Evolutionary conservation across 1,284 basidiomycete species (phyloP).

Genomic region (Rhodotorula glutinis): DNA sequence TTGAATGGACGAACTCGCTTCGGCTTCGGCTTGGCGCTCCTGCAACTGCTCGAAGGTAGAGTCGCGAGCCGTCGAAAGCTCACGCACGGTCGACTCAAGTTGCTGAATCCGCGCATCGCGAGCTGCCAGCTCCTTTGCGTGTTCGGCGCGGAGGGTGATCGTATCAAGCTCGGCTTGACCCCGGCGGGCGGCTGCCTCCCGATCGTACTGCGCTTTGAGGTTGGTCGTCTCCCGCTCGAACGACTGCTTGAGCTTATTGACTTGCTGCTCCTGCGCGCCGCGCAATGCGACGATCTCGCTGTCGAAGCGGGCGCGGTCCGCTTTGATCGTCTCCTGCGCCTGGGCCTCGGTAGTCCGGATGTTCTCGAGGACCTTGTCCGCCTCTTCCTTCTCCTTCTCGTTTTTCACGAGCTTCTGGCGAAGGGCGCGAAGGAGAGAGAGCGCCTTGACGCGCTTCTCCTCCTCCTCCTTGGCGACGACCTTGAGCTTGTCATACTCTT

Average conservation of each 20-base stretch:
- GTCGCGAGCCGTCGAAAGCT: constrained; percentile 68
- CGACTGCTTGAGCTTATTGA: constrained; percentile 63
- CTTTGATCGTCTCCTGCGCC: constrained; percentile 65
- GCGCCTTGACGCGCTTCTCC: constrained; percentile 90
- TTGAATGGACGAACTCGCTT: constrained; percentile 69
- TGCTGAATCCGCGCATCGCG: constrained; percentile 64
- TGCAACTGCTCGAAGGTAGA: constrained; percentile 78
- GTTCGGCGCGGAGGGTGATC: constrained; percentile 66
- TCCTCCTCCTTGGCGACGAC: constrained; percentile 78
- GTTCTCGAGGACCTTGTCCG: constrained; percentile 46
- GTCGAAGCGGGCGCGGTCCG: constrained; percentile 58
- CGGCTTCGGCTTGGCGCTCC: constrained; percentile 77
- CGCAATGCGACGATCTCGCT: constrained; percentile 44
- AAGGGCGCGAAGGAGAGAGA: constrained; percentile 80
- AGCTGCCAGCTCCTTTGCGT: constrained; percentile 63
- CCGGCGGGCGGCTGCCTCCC: constrained; percentile 63
- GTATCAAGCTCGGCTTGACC: constrained; percentile 73
- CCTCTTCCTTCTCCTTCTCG: constrained; percentile 84
- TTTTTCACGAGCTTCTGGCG: constrained; percentile 85
- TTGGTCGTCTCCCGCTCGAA: constrained; percentile 70
- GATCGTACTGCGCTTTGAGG: constrained; percentile 67
- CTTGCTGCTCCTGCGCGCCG: constrained; percentile 66
- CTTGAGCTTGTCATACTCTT: constrained; percentile 54
- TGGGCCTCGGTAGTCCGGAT: constrained; percentile 52
- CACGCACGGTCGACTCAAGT: constrained; percentile 67